Evolutionary conservation across 306 rosid species (phyloP).

Genomic region (Crotalaria pallida): DNA sequence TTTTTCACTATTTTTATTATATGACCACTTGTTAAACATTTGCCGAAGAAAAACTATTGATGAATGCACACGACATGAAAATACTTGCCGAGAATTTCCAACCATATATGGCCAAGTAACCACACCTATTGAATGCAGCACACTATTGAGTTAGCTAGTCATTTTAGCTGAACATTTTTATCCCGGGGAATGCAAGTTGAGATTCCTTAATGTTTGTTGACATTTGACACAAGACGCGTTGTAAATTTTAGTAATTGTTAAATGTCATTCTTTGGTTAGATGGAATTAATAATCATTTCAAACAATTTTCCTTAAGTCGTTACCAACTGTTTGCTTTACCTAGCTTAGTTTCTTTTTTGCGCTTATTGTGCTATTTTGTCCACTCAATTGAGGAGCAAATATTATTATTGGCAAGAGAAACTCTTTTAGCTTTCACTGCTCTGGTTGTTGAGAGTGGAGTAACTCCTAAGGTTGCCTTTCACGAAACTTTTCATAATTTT

Average conservation of each 20-base stretch:
- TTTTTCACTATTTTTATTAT: too few species aligned
- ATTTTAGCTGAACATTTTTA: background rate
- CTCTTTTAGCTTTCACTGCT: background rate
- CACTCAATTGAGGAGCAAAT: background rate
- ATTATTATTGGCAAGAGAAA: slow-evolving; percentile 14
- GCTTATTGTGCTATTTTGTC: slow-evolving; percentile 7
- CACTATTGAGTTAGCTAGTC: background rate
- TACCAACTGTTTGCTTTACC: slow-evolving; percentile 4
- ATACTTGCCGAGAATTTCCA: background rate
- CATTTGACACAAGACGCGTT: background rate
- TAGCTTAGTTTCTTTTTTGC: background rate
- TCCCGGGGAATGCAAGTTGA: background rate
- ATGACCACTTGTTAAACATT: too few species aligned
- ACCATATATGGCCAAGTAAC: background rate
- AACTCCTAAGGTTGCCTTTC: slow-evolving; percentile 12
- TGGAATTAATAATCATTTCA: background rate
- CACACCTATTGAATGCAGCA: background rate
- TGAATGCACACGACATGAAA: background rate
- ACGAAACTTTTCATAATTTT: background rate
- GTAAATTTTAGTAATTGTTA: background rate
- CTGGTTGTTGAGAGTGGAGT: slow-evolving; percentile 22
- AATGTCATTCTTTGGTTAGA: background rate
- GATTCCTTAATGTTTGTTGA: background rate
- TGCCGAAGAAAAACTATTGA: background rate
- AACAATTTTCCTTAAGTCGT: background rate